These are phyloP conservation scores for Haplosporangium sp. DNA, from an alignment of 371 early-diverging fungal genomes.

Conservation along the genomic window DNA sequence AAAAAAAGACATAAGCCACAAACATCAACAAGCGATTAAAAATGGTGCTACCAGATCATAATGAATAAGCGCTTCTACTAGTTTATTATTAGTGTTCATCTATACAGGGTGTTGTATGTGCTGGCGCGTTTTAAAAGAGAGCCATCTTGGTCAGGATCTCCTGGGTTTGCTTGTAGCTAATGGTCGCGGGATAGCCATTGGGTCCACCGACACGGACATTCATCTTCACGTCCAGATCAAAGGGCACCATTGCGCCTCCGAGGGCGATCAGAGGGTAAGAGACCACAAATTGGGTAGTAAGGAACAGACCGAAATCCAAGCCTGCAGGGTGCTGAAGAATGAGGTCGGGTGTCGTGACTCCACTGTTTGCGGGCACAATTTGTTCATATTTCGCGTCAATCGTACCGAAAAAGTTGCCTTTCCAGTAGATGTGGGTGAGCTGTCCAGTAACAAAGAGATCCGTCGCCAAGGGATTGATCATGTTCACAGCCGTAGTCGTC, in stretches of 20 bases:
- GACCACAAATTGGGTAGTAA: conserved; percentile 39
- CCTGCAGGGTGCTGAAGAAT: conserved; percentile 42
- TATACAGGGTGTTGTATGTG: background rate
- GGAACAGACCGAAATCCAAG: conserved; percentile 34
- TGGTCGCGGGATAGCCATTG: conserved; percentile 48
- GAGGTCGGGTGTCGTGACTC: conserved; percentile 24
- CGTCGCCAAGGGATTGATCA: conserved; percentile 59
- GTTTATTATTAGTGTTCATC: too few species aligned
- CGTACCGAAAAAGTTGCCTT: conserved; percentile 65
- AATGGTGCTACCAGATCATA: too few species aligned
- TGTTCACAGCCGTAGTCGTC: conserved; percentile 50
- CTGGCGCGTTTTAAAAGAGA: conserved; percentile 5
- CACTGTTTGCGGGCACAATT: conserved; percentile 29
- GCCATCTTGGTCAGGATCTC: conserved; percentile 39
- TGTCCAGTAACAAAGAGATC: conserved; percentile 62
- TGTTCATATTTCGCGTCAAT: conserved; percentile 56
- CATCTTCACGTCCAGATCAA: conserved; percentile 59
- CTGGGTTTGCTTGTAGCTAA: conserved; percentile 38
- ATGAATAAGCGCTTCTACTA: too few species aligned
- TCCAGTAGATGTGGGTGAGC: conserved; percentile 58
- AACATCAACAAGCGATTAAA: background rate
- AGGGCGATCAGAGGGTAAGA: conserved; percentile 58
- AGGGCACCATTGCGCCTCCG: conserved; percentile 57
- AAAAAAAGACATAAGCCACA: conserved; percentile 3
- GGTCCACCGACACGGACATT: conserved; percentile 52